phyloP scores from a whole-genome alignment of 2,329 filamentous ascomycete genomes.

The Dothistroma septosporum region DNA sequence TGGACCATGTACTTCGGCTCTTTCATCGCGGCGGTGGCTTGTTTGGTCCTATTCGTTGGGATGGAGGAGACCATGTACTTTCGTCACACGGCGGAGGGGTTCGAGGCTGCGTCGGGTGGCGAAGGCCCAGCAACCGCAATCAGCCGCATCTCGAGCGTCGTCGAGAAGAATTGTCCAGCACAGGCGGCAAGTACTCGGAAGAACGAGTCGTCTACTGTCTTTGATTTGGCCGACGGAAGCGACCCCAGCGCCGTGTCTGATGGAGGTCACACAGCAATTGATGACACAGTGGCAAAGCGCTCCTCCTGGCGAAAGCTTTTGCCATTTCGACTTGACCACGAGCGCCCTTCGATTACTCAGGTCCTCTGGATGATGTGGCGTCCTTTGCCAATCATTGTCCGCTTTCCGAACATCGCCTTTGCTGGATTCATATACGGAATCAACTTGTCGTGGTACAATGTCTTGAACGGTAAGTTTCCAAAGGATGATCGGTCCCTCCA shows the following conservation, averaged over 20 bases:
- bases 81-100: slow-evolving; percentile 16
- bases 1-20: slow-evolving; percentile 52
- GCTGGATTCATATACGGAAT: slow-evolving; percentile 40
- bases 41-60: slow-evolving; percentile 54
- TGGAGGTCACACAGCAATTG: too few relatives aligned
- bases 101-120: background rate
- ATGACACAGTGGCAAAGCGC: background rate
- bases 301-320: slow-evolving; percentile 1
- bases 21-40: slow-evolving; percentile 48
- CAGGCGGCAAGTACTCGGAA: background rate
- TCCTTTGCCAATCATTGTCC: slow-evolving; percentile 31
- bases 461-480: slow-evolving; percentile 30
- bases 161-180: background rate
- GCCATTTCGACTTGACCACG: slow-evolving; percentile 18
- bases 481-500: too few relatives aligned
- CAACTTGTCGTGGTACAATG: slow-evolving; percentile 30
- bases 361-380: slow-evolving; percentile 19
- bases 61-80: slow-evolving; percentile 58
- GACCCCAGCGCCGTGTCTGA: too few relatives aligned
- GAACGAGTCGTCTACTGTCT: background rate
- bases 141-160: background rate
- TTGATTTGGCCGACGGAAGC: too few relatives aligned
- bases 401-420: slow-evolving; percentile 38
- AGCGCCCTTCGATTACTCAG: slow-evolving; percentile 24
- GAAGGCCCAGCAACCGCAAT: background rate